These are phyloP conservation scores for Thelephora terrestris DNA, from an alignment of 1,284 basidiomycete genomes.

Conservation along the genomic window DNA sequence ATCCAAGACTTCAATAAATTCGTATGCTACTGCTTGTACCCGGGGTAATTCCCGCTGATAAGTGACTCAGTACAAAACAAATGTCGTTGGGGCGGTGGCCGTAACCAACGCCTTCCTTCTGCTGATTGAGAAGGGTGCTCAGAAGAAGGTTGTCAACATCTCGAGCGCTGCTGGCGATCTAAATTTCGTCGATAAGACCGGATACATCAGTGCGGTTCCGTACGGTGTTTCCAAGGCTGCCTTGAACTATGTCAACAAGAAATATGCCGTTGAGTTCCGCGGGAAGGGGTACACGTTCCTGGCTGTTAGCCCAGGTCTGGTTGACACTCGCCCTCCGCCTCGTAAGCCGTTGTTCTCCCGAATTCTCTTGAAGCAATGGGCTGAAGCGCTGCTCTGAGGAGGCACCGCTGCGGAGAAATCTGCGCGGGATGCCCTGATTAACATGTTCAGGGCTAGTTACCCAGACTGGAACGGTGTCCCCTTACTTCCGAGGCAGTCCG, in stretches of 20 bases:
- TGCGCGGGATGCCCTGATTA: slow-evolving; percentile 13
- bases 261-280: slow-evolving; percentile 26
- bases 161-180: slow-evolving; percentile 21
- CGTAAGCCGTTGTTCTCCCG: slow-evolving; percentile 6
- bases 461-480: slow-evolving; percentile 23
- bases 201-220: slow-evolving; percentile 10
- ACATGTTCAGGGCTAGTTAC: slow-evolving; percentile 4
- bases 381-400: background rate
- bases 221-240: slow-evolving; percentile 30
- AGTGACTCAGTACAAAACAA: slow-evolving; percentile 21
- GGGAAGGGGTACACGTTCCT: slow-evolving; percentile 29
- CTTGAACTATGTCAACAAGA: slow-evolving; percentile 27
- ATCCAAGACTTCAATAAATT: too few relatives aligned
- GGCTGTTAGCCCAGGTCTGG: slow-evolving; percentile 28
- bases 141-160: slow-evolving; percentile 29
- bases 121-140: slow-evolving; percentile 24
- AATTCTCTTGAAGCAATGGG: slow-evolving; percentile 7
- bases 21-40: too few relatives aligned
- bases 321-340: slow-evolving; percentile 19
- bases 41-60: background rate
- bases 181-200: slow-evolving; percentile 16
- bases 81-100: slow-evolving; percentile 28
- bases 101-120: slow-evolving; percentile 30
- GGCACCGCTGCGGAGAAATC: slow-evolving; percentile 16
- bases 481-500: slow-evolving; percentile 23